Conservation (phyloP, 805 yeast genomes). For the Metschnikowia vanudenii region DNA sequence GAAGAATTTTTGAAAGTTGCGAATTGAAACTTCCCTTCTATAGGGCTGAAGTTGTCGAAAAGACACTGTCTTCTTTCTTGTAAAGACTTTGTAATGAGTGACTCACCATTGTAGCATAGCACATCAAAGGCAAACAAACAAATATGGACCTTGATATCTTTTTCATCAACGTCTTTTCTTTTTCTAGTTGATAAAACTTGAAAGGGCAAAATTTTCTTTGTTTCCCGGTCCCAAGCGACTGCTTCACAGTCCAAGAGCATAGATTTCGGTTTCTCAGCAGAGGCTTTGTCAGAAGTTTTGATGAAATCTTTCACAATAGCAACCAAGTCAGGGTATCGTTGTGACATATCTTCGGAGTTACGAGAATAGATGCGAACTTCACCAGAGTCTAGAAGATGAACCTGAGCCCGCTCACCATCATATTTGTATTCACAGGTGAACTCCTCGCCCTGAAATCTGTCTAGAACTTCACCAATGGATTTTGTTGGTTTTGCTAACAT, state of each 20-base stretch:
- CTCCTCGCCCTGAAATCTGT: slow-evolving; percentile 76
- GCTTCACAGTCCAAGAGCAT: slow-evolving; percentile 94
- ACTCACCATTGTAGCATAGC: slow-evolving; percentile 68
- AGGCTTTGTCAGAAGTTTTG: slow-evolving; percentile 24
- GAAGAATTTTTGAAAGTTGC: slow-evolving; percentile 75
- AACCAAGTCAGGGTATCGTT: slow-evolving; percentile 87
- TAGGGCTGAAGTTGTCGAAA: slow-evolving; percentile 52
- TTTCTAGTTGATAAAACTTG: slow-evolving; percentile 92
- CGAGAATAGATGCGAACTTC: slow-evolving; percentile 79
- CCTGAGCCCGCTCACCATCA: slow-evolving; percentile 97
- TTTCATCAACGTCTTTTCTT: slow-evolving; percentile 85
- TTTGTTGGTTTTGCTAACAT: slow-evolving; percentile 99
- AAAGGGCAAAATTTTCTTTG: slow-evolving; percentile 83
- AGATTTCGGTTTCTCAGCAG: slow-evolving; percentile 38
- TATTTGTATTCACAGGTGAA: slow-evolving; percentile 97
- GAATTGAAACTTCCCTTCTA: slow-evolving; percentile 76
- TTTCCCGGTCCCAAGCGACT: slow-evolving; percentile 90
- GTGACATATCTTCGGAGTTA: slow-evolving; percentile 96
- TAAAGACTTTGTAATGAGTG: slow-evolving; percentile 65
- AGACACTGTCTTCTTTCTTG: slow-evolving; percentile 67
- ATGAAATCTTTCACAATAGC: slow-evolving; percentile 63
- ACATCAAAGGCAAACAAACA: slow-evolving; percentile 92
- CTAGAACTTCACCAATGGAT: slow-evolving; percentile 86
- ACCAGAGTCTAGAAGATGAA: slow-evolving; percentile 70
- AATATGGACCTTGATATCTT: slow-evolving; percentile 85